Base-by-base conservation (phyloP, 202 grass and related monocot genomes). In the Setaria viridis region DNA sequence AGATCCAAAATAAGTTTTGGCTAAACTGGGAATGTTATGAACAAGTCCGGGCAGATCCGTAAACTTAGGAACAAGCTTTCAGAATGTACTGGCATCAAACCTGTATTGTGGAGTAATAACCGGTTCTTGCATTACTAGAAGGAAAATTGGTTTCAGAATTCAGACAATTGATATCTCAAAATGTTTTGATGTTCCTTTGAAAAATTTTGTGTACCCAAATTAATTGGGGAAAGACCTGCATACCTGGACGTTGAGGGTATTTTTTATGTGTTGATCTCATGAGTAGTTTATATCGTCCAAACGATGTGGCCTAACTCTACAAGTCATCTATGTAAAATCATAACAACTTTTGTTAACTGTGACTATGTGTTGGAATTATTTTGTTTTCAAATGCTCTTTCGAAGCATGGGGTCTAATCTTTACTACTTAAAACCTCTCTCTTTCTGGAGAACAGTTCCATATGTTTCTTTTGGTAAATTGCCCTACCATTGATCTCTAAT, bases 41-140 rank as follows among this genome's bases (percentile, higher is more conserved):
- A 72, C 51, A 32, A 45, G 80, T 32, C 43, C 56, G 14, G 9
- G 21, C 67, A 59, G 43, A 12, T 73, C 25, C 30, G 56, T 11
- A 83, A 62, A 83, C 14, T 50, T 74, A 21, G 69, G 45, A 58
- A 46, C 43, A 21, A 45, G 11, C n/a, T 86, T 74, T 73, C 58
- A 65, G 21, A 65, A 80, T 53, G 46, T 64, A 49, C 55, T 72
- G 35, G 17, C 46, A 60, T 20, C 57, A 15, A 43, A 79, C 20
- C n/a, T 73, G 57, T 58, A 37, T 30, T 57, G 30, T 79, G 41
- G 70, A 84, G 72, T 41, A 41, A 84, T 72, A 73, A 72, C 39
- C 4, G 42, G 47, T 66, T 57, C 47, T 42, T 88, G 12, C 58
- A 79, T 65, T 59, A 9, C 39, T 57, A 72, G 15, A 73, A 79